phyloP scores from a whole-genome alignment of 768 basidiomycete species.

The Amanita exitialis region DNA sequence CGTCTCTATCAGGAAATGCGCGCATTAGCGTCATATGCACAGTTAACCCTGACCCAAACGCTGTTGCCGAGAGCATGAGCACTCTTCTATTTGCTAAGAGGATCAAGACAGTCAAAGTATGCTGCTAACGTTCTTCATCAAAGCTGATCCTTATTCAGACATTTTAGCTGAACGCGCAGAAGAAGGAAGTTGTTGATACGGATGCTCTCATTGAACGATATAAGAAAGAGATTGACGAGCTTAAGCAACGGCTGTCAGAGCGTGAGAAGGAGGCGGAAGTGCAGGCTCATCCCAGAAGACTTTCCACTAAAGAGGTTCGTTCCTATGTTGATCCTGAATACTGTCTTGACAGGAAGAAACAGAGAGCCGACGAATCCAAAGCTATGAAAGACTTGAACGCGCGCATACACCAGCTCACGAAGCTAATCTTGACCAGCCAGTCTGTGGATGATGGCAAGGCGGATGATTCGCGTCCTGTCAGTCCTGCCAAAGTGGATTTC shows the following conservation, averaged over 20 bases:
- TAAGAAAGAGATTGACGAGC: constrained; percentile 87
- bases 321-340: neutral
- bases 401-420: constrained; percentile 75
- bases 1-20: constrained; percentile 90
- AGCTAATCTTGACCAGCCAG: constrained; percentile 78
- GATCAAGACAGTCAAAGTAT: constrained; percentile 79
- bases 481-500: constrained; percentile 85
- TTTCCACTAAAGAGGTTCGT: constrained; percentile 42
- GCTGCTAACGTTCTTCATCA: constrained; percentile 10
- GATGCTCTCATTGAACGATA: constrained; percentile 92
- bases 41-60: constrained; percentile 74
- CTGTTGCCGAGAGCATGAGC: constrained; percentile 76
- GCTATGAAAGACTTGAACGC: constrained; percentile 78
- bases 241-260: constrained; percentile 64
- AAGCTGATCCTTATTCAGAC: neutral
- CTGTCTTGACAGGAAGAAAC: neutral
- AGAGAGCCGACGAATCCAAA: constrained; percentile 81
- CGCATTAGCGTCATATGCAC: constrained; percentile 96
- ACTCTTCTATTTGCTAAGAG: constrained; percentile 88
- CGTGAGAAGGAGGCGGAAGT: constrained; percentile 55
- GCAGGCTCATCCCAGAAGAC: constrained; percentile 25
- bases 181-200: constrained; percentile 90
- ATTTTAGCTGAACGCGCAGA: constrained; percentile 66
- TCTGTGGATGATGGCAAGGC: constrained; percentile 63
- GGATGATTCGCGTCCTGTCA: constrained; percentile 66